Percentiles rank a stretch among this genome's conserved stretches.
Conservation (phyloP, 129 eudicot genomes). For the Smallanthus sonchifolius region DNA sequence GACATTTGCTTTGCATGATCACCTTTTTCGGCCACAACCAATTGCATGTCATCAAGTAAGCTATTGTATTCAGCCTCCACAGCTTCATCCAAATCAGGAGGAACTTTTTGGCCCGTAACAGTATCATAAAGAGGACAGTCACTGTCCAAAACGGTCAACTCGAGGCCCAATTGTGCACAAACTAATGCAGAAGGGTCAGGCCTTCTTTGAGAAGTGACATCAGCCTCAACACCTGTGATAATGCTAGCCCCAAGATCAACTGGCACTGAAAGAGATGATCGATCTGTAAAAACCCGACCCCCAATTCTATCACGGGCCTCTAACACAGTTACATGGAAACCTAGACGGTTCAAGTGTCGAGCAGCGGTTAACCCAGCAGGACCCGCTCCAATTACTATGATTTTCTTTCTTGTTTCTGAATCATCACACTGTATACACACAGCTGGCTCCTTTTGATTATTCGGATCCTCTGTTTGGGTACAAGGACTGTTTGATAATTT, state of each 20-base stretch:
- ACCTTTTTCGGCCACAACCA: slow-evolving; percentile 80
- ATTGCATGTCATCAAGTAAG: slow-evolving; percentile 79
- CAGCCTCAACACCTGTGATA: slow-evolving; percentile 99
- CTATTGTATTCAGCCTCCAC: slow-evolving; percentile 87
- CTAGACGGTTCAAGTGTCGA: slow-evolving; percentile 90
- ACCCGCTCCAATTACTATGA: slow-evolving; percentile 90
- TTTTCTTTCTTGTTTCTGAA: slow-evolving; percentile 43
- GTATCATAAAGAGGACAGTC: slow-evolving; percentile 96
- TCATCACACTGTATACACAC: slow-evolving; percentile 29
- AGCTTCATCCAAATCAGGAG: slow-evolving; percentile 82
- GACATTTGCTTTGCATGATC: slow-evolving; percentile 79
- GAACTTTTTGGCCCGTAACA: slow-evolving; percentile 86
- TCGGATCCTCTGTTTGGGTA: slow-evolving; percentile 21
- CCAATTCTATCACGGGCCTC: slow-evolving; percentile 96
- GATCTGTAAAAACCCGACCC: slow-evolving; percentile 95
- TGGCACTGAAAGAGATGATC: slow-evolving; percentile 88
- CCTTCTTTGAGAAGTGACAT: slow-evolving; percentile 81
- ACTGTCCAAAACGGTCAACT: slow-evolving; percentile 85
- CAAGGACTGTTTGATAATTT: slow-evolving; percentile 10
- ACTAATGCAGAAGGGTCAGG: slow-evolving; percentile 94
- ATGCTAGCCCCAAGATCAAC: slow-evolving; percentile 99
- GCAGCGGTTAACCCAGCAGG: slow-evolving; percentile 98
- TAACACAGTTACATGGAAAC: slow-evolving; percentile 75
- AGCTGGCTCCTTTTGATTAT: slow-evolving; percentile 20
- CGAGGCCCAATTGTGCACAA: slow-evolving; percentile 95